Conservation (phyloP, 495 filamentous ascomycete genomes). For the Trichoderma orchidacearum region DNA sequence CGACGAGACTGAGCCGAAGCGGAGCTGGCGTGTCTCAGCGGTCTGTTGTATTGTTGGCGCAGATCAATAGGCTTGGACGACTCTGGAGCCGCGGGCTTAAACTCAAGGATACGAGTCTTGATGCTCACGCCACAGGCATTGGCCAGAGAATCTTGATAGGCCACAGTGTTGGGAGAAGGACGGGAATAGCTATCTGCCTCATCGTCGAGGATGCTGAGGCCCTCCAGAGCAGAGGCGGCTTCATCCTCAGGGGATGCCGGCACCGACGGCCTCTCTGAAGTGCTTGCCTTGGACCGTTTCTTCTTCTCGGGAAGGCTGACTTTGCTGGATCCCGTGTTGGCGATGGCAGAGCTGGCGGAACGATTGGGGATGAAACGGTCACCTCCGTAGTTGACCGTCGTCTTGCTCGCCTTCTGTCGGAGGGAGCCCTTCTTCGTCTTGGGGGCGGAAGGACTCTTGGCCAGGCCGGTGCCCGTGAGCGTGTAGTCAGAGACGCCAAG, state of each 20-base stretch:
- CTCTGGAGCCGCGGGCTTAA: slow-evolving; percentile 94
- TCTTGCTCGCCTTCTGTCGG: slow-evolving; percentile 59
- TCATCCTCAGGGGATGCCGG: slow-evolving; percentile 55
- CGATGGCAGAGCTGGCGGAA: slow-evolving; percentile 73
- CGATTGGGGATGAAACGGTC: slow-evolving; percentile 97
- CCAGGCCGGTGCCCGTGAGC: slow-evolving; percentile 62
- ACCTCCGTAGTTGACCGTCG: slow-evolving; percentile 68
- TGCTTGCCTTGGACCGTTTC: slow-evolving; percentile 35
- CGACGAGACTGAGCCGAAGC: slow-evolving; percentile 73
- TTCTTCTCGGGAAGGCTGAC: slow-evolving; percentile 49
- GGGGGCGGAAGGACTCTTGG: slow-evolving; percentile 58
- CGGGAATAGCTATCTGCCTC: slow-evolving; percentile 48
- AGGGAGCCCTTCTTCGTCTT: slow-evolving; percentile 47
- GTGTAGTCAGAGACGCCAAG: slow-evolving; percentile 88
- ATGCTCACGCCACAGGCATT: slow-evolving; percentile 84
- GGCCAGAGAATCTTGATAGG: slow-evolving; percentile 86
- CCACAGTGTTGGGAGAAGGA: slow-evolving; percentile 71
- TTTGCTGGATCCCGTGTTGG: slow-evolving; percentile 70
- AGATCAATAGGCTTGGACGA: slow-evolving; percentile 96
- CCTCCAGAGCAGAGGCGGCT: slow-evolving; percentile 62
- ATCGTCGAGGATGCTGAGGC: slow-evolving; percentile 49
- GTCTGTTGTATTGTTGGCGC: slow-evolving; percentile 94
- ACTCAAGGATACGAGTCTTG: slow-evolving; percentile 92
- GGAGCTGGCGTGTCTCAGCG: slow-evolving; percentile 63
- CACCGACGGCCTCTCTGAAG: slow-evolving; percentile 51